Conservation (phyloP, 106 monocot species). For the Posidonia australis region DNA sequence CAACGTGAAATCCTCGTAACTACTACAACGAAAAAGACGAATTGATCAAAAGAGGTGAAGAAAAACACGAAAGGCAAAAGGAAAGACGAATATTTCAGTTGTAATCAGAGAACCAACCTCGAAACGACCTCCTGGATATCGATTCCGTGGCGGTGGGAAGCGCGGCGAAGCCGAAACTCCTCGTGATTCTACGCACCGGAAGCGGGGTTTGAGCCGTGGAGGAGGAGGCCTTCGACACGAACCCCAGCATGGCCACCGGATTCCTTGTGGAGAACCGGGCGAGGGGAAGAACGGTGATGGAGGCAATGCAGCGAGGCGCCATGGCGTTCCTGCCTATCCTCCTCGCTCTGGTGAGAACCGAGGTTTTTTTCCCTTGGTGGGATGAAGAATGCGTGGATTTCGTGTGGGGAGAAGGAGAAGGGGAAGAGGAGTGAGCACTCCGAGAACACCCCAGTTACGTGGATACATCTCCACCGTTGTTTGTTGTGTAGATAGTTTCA, state of each 20-base stretch:
- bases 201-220: background rate
- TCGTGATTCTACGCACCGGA: background rate
- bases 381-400: too few relatives aligned
- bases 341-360: background rate
- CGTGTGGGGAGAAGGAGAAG: too few relatives aligned
- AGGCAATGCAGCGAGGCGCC: conserved; percentile 4
- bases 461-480: background rate
- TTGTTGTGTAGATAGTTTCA: background rate
- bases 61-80: too few relatives aligned
- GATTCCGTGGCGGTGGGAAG: background rate
- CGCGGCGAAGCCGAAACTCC: background rate
- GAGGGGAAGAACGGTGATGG: conserved; percentile 3
- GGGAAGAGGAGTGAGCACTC: too few relatives aligned
- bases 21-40: too few relatives aligned
- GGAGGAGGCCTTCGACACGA: background rate
- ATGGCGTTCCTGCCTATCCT: background rate
- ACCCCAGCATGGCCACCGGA: background rate
- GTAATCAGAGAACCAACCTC: background rate
- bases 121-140: background rate
- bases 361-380: background rate
- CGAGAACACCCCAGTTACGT: background rate
- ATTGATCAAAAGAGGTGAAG: too few relatives aligned
- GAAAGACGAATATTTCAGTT: too few relatives aligned
- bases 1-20: too few relatives aligned
- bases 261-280: background rate